Evolutionary conservation across 2,329 filamentous ascomycete species (phyloP).

Genomic region (Alternaria alternata): DNA sequence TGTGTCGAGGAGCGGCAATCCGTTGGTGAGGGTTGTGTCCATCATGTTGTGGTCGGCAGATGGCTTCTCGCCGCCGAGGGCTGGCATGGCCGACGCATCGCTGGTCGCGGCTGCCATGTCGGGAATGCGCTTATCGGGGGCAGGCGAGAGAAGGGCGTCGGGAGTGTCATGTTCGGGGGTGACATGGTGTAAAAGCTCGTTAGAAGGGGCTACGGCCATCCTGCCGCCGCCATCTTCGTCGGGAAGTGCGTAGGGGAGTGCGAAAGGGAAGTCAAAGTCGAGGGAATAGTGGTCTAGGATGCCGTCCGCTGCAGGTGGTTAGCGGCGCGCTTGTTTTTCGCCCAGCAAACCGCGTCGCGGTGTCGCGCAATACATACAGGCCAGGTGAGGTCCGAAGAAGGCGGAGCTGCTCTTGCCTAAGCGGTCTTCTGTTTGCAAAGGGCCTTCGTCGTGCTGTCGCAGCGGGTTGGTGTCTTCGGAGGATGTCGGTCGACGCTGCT

Average conservation of each 20-base stretch:
- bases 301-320: conserved; percentile 30
- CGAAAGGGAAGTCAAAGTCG: conserved; percentile 9
- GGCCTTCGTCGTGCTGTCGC: conserved; percentile 14
- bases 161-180: conserved; percentile 34
- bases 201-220: conserved; percentile 41
- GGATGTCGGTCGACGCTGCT: conserved; percentile 8
- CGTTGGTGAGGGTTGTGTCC: conserved; percentile 13
- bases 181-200: conserved; percentile 32
- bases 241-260: conserved; percentile 8
- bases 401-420: not conserved
- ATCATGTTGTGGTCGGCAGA: conserved; percentile 20
- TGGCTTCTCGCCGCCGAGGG: conserved; percentile 17
- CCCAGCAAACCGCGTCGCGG: conserved; percentile 1
- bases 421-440: not conserved
- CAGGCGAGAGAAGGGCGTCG: conserved; percentile 26
- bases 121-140: conserved; percentile 29
- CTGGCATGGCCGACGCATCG: conserved; percentile 27
- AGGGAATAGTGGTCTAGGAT: conserved; percentile 7
- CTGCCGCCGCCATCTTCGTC: conserved; percentile 42
- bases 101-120: conserved; percentile 41
- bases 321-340: conserved; percentile 22
- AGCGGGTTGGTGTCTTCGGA: conserved; percentile 9
- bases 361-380: conserved; percentile 20
- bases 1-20: conserved; percentile 28
- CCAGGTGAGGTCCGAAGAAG: not conserved